Evolutionary conservation across 306 rosid species (phyloP).

Genomic region (Vigna hirtella): DNA sequence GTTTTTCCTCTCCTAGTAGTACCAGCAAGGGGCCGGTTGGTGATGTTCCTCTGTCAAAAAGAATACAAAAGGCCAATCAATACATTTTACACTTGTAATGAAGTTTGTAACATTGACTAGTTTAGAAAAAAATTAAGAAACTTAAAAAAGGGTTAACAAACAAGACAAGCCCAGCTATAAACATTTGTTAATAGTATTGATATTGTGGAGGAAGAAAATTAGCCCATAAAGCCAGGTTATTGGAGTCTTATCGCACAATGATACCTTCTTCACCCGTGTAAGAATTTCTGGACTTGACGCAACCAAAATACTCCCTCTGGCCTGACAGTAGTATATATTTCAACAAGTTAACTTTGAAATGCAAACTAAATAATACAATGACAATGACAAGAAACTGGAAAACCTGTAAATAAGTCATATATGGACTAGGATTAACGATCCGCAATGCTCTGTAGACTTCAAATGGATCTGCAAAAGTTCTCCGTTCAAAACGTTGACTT

Average conservation of each 20-base stretch:
- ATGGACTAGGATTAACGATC: conserved; percentile 97
- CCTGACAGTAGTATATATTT: conserved; percentile 58
- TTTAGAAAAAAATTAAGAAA: conserved; percentile 21
- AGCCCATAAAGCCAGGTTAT: conserved; percentile 2
- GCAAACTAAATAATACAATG: conserved; percentile 2
- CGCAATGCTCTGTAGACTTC: conserved; percentile 94
- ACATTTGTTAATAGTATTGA: conserved; percentile 8
- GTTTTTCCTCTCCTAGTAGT: conserved; percentile 94
- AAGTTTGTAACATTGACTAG: background rate
- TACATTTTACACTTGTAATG: conserved; percentile 31
- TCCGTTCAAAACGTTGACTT: conserved; percentile 92
- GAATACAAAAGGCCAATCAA: conserved; percentile 38
- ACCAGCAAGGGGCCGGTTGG: conserved; percentile 98
- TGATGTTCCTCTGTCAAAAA: conserved; percentile 66
- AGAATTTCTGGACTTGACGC: conserved; percentile 99
- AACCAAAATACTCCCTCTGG: conserved; percentile 93
- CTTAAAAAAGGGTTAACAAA: background rate
- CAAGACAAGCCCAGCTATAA: conserved; percentile 32
- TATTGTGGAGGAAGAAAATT: conserved; percentile 2
- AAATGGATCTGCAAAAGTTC: conserved; percentile 98
- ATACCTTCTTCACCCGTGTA: conserved; percentile 89
- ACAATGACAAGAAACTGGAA: conserved; percentile 27
- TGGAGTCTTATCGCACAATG: conserved; percentile 8
- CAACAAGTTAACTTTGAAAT: conserved; percentile 36
- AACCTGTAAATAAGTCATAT: conserved; percentile 97